phyloP scores from a whole-genome alignment of 441 rosid species.

The Melastoma candidum region DNA sequence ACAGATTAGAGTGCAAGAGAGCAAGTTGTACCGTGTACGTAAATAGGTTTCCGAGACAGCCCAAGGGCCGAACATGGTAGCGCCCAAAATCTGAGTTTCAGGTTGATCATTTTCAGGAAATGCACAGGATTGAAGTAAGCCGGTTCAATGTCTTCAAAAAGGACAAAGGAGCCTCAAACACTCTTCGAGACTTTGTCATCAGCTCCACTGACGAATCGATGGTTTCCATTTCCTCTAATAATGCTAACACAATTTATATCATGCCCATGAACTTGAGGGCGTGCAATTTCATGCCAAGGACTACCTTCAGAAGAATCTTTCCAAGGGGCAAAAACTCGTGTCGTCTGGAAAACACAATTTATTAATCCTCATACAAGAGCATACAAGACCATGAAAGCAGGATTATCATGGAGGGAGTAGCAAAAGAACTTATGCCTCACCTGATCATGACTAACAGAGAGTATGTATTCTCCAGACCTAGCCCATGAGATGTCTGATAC shows the following conservation, averaged over 20 bases:
- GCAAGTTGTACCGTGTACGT: conserved; percentile 42
- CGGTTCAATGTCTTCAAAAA: conserved; percentile 76
- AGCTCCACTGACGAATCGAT: conserved; percentile 88
- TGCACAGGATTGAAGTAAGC: conserved; percentile 36
- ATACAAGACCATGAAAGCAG: too few relatives aligned
- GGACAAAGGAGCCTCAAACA: conserved; percentile 88
- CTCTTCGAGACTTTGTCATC: conserved; percentile 93
- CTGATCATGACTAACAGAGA: conserved; percentile 94
- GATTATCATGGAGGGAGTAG: too few relatives aligned
- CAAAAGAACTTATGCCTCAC: conserved; percentile 21
- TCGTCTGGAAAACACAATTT: conserved; percentile 40
- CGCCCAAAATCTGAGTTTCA: conserved; percentile 77
- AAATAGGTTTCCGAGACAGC: conserved; percentile 90
- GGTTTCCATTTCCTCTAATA: conserved; percentile 79
- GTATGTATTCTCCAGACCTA: conserved; percentile 55
- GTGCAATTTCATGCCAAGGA: conserved; percentile 88
- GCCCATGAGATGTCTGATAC: conserved; percentile 88
- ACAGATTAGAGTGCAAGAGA: background rate
- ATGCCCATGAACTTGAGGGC: conserved; percentile 98
- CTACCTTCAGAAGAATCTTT: conserved; percentile 25
- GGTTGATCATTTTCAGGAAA: conserved; percentile 44
- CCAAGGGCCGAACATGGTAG: conserved; percentile 96
- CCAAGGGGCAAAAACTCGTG: conserved; percentile 90
- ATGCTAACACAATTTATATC: conserved; percentile 77
- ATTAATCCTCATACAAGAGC: background rate